Conservation (phyloP, 768 basidiomycete species). For the Obba rivulosa region DNA sequence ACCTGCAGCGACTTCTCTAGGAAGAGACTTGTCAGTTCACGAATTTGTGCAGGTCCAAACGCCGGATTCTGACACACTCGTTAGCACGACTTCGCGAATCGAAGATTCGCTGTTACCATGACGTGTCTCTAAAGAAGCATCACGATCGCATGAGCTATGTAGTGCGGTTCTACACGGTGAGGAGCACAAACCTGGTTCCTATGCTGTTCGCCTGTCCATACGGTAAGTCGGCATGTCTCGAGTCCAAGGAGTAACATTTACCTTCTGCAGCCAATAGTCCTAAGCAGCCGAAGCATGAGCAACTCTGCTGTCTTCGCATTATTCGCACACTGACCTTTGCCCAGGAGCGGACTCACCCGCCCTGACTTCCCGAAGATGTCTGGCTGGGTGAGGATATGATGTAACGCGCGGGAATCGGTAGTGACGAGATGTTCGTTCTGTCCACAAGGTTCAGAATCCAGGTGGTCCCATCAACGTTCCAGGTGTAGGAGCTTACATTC, state of each 20-base stretch:
- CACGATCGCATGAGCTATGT: background rate
- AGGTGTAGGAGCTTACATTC: slow-evolving; percentile 1
- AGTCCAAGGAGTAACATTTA: background rate
- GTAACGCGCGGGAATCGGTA: slow-evolving; percentile 56
- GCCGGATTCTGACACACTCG: slow-evolving; percentile 47
- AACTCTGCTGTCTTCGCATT: too few relatives aligned
- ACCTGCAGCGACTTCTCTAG: slow-evolving; percentile 50
- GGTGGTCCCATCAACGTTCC: background rate
- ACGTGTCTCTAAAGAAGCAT: slow-evolving; percentile 1
- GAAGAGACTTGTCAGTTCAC: slow-evolving; percentile 53
- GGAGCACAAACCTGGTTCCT: background rate
- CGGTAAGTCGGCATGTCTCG: background rate
- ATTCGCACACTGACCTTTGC: too few relatives aligned
- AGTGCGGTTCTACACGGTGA: slow-evolving; percentile 1
- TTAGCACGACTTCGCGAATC: background rate
- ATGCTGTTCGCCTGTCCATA: slow-evolving; percentile 1
- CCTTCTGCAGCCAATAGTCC: background rate
- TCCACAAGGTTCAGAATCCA: too few relatives aligned
- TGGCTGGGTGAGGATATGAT: slow-evolving; percentile 59
- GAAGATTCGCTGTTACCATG: background rate
- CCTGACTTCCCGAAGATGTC: slow-evolving; percentile 54
- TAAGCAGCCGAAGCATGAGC: background rate
- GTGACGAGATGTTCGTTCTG: background rate
- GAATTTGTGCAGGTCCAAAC: slow-evolving; percentile 55
- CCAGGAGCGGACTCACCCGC: too few relatives aligned